A percentile compares a stretch with the other conserved stretches of the same genome.
These are phyloP conservation scores for Zygoascus sp. DNA, from an alignment of 1,139 yeast genomes.

Conservation along the genomic window DNA sequence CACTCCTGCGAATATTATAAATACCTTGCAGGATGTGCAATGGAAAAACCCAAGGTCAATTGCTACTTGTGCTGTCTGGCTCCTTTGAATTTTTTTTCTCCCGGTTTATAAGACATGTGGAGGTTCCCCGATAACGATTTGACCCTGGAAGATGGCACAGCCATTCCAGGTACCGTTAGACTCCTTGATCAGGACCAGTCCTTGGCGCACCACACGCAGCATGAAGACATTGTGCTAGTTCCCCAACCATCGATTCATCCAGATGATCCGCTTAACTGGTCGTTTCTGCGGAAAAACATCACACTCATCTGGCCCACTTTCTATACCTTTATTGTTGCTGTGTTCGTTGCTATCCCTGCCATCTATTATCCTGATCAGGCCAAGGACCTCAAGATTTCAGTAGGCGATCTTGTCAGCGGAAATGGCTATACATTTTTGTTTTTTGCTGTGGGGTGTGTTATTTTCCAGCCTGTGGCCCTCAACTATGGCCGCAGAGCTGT, in stretches of 20 bases:
- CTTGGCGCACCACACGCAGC: constrained; percentile 25
- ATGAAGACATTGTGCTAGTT: constrained; percentile 38
- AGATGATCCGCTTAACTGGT: constrained; percentile 49
- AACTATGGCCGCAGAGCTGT: constrained; percentile 53
- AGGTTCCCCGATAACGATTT: constrained; percentile 15
- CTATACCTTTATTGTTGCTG: constrained; percentile 44
- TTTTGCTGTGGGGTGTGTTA: constrained; percentile 47
- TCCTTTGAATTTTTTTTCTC: background rate
- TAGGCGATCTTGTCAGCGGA: constrained; percentile 44
- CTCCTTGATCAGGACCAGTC: constrained; percentile 46
- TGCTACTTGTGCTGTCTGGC: too few relatives aligned
- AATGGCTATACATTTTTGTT: constrained; percentile 48
- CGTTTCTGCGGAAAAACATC: constrained; percentile 36
- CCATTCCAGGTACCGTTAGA: constrained; percentile 48
- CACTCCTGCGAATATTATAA: too few relatives aligned
- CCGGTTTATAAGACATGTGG: background rate
- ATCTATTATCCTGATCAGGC: constrained; percentile 15
- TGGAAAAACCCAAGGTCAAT: too few relatives aligned
- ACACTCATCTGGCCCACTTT: constrained; percentile 32
- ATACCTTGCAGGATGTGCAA: too few relatives aligned
- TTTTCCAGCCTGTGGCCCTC: constrained; percentile 49
- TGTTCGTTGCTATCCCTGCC: constrained; percentile 41
- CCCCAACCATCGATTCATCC: constrained; percentile 48
- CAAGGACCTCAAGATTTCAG: constrained; percentile 40
- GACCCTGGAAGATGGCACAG: constrained; percentile 16